Base-by-base conservation (phyloP, 768 basidiomycete genomes). In the Trametes cinnabarina region DNA sequence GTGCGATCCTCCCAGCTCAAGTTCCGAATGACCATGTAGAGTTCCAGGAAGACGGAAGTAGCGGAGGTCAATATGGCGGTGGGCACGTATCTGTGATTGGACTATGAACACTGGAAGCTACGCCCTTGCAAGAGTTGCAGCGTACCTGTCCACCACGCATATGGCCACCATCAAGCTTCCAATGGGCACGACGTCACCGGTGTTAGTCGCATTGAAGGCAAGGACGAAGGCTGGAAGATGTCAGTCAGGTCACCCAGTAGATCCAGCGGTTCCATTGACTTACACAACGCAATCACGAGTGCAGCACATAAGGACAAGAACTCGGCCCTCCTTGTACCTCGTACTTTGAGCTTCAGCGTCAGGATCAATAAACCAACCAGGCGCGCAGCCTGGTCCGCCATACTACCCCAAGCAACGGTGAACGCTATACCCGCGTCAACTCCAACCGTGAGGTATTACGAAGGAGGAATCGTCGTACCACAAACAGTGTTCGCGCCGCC, bases 351-450 rank as follows among this genome's bases (percentile, higher is more conserved):
- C 50, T 75, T 71, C 34, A 74, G 60, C 26, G 67, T 65, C 19
- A 79, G 62, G 25, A 74, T 71, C 11, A 75, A 49, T 2, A 79
- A 63, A 2, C 77, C 78, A n/a, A 77, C 63, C 17, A 79, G 68
- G 10, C 74, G 71, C 1, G 69, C 74, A 20, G 71, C 68, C 55
- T 75, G 70, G 3, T 71, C 66, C 3, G 77, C 68, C 67, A 79
- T 73, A 22, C 73, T 74, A n/a, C 75, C 72, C 79, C 75, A 79
- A 3, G 78, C 76, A 25, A 79, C 69, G 1, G 77, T 68, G 57
- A 79, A 79, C 7, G 76, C 79, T 80, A 53, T 11, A 15, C 15
- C 19, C 15, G 7, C 32, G 10, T 43, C 14, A 26, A n/a, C 8
- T 14, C 32, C 12, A 17, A 10, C 15, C 22, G 39, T 34, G 34